These are phyloP conservation scores for Papilionanthe hybrid DNA, from an alignment of 116 monocot genomes.

Conservation along the genomic window DNA sequence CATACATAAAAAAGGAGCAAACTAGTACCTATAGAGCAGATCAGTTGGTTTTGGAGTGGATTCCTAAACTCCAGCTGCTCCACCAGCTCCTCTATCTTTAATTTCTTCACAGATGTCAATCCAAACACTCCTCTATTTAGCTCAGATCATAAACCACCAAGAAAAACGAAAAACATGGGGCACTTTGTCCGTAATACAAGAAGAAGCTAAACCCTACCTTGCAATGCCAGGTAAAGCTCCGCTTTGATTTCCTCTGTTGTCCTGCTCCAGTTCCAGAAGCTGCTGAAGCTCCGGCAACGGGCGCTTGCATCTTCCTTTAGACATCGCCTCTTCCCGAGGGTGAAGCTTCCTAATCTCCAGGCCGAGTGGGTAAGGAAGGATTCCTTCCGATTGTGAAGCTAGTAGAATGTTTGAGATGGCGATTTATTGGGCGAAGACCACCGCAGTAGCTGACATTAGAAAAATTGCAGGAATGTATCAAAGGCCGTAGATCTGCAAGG, in stretches of 20 bases:
- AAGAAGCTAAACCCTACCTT: conserved; percentile 26
- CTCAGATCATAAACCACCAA: conserved; percentile 21
- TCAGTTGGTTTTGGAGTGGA: conserved; percentile 65
- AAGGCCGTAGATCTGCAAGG: too few relatives aligned
- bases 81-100: conserved; percentile 57
- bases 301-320: background rate
- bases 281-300: background rate
- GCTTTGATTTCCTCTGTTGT: conserved; percentile 39
- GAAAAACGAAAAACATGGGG: background rate
- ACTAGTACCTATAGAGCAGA: conserved; percentile 38
- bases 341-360: background rate
- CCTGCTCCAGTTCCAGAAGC: background rate
- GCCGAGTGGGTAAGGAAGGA: background rate
- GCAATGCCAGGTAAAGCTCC: conserved; percentile 39
- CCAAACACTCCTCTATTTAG: conserved; percentile 82
- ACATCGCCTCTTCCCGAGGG: background rate
- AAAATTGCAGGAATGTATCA: too few relatives aligned
- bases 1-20: background rate
- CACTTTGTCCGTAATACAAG: too few relatives aligned
- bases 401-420: background rate
- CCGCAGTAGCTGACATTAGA: background rate
- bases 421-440: background rate
- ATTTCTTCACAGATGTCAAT: conserved; percentile 51
- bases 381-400: background rate
- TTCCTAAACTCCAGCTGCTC: conserved; percentile 61